Conservation (phyloP, 805 yeast genomes). For the Clavispora fructus region DNA sequence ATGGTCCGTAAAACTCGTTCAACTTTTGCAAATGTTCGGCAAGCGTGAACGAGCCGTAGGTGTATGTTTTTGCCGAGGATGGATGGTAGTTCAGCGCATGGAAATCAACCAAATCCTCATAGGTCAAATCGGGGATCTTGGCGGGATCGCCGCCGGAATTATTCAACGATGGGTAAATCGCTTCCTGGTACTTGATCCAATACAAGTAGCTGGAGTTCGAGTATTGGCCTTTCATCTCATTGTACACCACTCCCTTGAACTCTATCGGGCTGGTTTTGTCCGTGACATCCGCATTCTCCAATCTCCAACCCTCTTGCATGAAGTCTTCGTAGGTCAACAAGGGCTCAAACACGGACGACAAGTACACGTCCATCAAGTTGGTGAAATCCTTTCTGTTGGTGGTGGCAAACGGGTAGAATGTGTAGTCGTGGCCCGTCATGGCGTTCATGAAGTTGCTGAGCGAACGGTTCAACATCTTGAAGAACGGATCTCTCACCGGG, state of each 20-base stretch:
- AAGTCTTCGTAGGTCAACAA: conserved; percentile 74
- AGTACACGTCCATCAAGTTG: conserved; percentile 80
- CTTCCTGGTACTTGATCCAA: conserved; percentile 78
- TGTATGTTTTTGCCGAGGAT: conserved; percentile 77
- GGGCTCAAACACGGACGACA: conserved; percentile 85
- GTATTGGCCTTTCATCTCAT: conserved; percentile 97
- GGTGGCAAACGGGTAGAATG: conserved; percentile 94
- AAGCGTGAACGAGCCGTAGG: conserved; percentile 79
- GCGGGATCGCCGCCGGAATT: conserved; percentile 95
- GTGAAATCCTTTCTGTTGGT: conserved; percentile 77
- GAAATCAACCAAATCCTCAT: conserved; percentile 73
- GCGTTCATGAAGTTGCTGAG: conserved; percentile 97
- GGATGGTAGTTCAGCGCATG: conserved; percentile 82
- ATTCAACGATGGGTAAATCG: conserved; percentile 77
- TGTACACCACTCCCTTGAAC: conserved; percentile 94
- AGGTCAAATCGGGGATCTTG: conserved; percentile 64
- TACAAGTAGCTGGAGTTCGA: conserved; percentile 82
- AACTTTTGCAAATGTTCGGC: conserved; percentile 54
- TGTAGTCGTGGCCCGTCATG: conserved; percentile 96
- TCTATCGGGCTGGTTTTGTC: conserved; percentile 58
- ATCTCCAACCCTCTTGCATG: conserved; percentile 95
- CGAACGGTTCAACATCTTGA: conserved; percentile 95
- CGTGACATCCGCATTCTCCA: conserved; percentile 62
- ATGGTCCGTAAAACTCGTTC: conserved; percentile 43
- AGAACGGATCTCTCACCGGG: conserved; percentile 96